phyloP scores from a whole-genome alignment of 2,329 filamentous ascomycete genomes.

The Penicillium polonicum region DNA sequence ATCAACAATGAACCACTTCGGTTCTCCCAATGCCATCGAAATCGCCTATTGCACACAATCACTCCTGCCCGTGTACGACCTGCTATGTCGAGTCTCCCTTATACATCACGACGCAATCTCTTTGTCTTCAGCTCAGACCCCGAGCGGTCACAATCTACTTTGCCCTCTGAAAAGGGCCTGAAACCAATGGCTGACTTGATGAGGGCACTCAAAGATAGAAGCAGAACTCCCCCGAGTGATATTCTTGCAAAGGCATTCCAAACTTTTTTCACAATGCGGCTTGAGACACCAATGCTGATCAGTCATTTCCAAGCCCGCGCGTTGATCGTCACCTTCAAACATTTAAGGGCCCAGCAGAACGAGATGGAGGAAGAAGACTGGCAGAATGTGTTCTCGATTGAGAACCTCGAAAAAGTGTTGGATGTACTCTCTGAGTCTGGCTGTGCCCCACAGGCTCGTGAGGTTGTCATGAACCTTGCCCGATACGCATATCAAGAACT shows the following conservation, averaged over 20 bases:
- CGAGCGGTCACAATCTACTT: conserved; percentile 51
- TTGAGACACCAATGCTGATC: conserved; percentile 51
- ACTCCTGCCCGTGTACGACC: conserved; percentile 33
- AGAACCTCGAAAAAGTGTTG: conserved; percentile 43
- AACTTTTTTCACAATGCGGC: conserved; percentile 61
- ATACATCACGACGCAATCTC: conserved; percentile 32
- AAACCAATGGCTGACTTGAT: conserved; percentile 68
- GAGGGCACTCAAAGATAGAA: conserved; percentile 60
- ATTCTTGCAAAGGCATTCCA: conserved; percentile 66
- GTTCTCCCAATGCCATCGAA: conserved; percentile 37
- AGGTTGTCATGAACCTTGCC: conserved; percentile 42
- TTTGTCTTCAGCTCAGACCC: conserved; percentile 49
- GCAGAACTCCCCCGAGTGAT: conserved; percentile 62
- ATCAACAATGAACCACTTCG: conserved; percentile 46
- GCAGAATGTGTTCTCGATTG: conserved; percentile 39
- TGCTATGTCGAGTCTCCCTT: conserved; percentile 36
- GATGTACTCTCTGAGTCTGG: conserved; percentile 39
- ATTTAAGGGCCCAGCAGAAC: conserved; percentile 50
- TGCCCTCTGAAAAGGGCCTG: conserved; percentile 63
- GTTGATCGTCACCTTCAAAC: conserved; percentile 58
- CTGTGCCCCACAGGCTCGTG: conserved; percentile 38
- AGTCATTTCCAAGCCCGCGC: conserved; percentile 66
- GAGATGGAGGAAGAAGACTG: conserved; percentile 34
- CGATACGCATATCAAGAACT: conserved; percentile 38
- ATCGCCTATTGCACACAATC: conserved; percentile 33